Evolutionary conservation across 1,284 basidiomycete species (phyloP), one percentile per base, ranked within the genome.

Genomic region (Microbotryum saponariae): DNA sequence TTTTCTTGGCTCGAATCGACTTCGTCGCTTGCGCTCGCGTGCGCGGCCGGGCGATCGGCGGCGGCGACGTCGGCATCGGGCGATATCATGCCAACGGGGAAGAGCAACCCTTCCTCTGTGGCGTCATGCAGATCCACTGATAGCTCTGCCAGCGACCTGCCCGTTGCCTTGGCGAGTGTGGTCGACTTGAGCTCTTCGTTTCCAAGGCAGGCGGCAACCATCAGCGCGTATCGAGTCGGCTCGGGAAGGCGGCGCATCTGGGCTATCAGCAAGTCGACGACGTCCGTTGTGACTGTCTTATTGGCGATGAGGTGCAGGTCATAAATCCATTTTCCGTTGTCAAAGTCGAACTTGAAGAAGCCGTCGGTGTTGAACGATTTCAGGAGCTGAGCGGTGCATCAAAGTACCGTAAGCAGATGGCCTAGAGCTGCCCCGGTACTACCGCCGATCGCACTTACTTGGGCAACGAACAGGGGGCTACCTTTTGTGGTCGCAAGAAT

Each of bases 331-430:
- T 25, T 49, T 0, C 53, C 49, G 23, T 46, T 31, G 7, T 16
- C 16, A 12, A 66, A 68, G 37, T 66, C 56, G 49, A 68, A 68
- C 1, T 50, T 25, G 58, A 68, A 68, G 1, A 63, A 27, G 8
- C 66, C 66, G 14, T 68, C 66, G n/a, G 54, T 23, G 45, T 64
- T 60, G 61, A 68, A 63, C 6, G 64, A 48, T 37, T 62, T 66
- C 50, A 68, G 60, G 1, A 68, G 64, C 62, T 68, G 59, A 1
- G 4, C 9, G 6, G 25, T 9, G 45, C 44, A 45, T 56, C 48
- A 29, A 49, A 52, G 2, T 47, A 54, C 1, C 16, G 48, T 23
- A 16, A 50, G 48, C 48, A 42, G 5, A n/a, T 23, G 37, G 16
- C 62, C 50, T 63, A 58, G 1, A 66, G 60, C 60, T 66, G 59